Evolutionary conservation across 1,284 basidiomycete genomes (phyloP).

Genomic region (Irpex sp.): DNA sequence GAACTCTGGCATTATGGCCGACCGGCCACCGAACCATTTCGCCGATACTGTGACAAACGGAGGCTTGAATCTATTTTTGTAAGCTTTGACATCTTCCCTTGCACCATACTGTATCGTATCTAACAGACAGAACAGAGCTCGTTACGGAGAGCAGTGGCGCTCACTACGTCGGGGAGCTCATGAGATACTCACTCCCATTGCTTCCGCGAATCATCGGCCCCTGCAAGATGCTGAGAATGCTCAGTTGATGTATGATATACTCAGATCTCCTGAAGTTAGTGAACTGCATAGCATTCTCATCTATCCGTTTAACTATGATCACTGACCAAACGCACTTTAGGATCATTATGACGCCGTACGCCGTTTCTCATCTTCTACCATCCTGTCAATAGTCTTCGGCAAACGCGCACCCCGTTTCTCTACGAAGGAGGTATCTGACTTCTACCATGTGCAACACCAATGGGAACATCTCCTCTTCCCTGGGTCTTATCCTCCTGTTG

Average conservation of each 20-base stretch:
- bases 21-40: not conserved
- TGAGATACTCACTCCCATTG: slow-evolving; percentile 26
- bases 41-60: not conserved
- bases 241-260: slow-evolving; percentile 31
- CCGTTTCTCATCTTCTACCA: slow-evolving; percentile 25
- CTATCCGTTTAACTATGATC: not conserved
- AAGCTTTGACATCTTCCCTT: not conserved
- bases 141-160: slow-evolving; percentile 25
- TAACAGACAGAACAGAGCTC: not conserved
- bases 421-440: slow-evolving; percentile 19
- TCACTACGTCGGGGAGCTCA: slow-evolving; percentile 26
- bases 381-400: slow-evolving; percentile 28
- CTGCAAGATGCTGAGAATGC: slow-evolving; percentile 29
- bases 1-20: not conserved
- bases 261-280: slow-evolving; percentile 28
- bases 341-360: slow-evolving; percentile 24
- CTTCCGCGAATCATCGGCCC: slow-evolving; percentile 21
- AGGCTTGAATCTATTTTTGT: not conserved
- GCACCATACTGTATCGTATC: not conserved
- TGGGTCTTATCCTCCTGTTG: slow-evolving; percentile 31
- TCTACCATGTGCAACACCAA: slow-evolving; percentile 24
- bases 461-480: slow-evolving; percentile 26
- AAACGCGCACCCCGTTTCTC: slow-evolving; percentile 26
- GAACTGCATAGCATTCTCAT: not conserved
- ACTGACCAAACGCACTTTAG: slow-evolving; percentile 14